Conservation (phyloP, 2,329 filamentous ascomycete species). For the Sarocladium brachiariae region DNA sequence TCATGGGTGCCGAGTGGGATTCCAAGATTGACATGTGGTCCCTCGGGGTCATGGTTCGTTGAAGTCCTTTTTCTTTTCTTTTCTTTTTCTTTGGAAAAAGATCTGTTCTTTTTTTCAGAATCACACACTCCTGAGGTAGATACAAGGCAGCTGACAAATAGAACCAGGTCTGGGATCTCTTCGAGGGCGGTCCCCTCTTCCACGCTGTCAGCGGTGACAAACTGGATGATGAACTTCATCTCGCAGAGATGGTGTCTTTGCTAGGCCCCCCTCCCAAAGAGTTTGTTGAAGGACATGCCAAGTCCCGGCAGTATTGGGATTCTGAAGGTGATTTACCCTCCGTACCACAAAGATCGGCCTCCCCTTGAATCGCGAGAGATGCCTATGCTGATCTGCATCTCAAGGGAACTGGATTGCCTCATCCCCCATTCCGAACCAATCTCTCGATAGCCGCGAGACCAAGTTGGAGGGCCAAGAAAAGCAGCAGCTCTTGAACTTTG, state of each 20-base stretch:
- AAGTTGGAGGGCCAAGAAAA: conserved; percentile 17
- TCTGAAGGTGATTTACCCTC: conserved; percentile 13
- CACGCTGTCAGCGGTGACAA: conserved; percentile 13
- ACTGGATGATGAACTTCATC: conserved; percentile 20
- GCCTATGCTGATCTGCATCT: neutral
- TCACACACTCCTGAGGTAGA: neutral
- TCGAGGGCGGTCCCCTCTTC: conserved; percentile 23
- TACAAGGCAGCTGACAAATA: neutral
- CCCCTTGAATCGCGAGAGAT: neutral
- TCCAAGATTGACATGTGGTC: conserved; percentile 29
- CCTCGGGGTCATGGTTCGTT: conserved; percentile 22
- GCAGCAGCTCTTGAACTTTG: conserved; percentile 15
- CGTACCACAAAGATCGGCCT: neutral
- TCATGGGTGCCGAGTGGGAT: conserved; percentile 25
- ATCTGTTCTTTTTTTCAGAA: neutral
- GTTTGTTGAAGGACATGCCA: conserved; percentile 25
- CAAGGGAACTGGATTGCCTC: conserved; percentile 20
- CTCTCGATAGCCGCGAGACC: conserved; percentile 17
- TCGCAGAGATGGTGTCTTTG: conserved; percentile 29
- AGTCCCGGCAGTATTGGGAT: conserved; percentile 17
- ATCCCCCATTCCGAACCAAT: conserved; percentile 19
- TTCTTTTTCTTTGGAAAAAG: no score
- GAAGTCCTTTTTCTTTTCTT: no score
- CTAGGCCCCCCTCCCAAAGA: conserved; percentile 27
- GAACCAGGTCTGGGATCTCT: conserved; percentile 23